Evolutionary conservation across 1,139 yeast genomes (phyloP), one percentile per base, ranked within the genome.

Genomic region (Debaryomyces subglobosus): DNA sequence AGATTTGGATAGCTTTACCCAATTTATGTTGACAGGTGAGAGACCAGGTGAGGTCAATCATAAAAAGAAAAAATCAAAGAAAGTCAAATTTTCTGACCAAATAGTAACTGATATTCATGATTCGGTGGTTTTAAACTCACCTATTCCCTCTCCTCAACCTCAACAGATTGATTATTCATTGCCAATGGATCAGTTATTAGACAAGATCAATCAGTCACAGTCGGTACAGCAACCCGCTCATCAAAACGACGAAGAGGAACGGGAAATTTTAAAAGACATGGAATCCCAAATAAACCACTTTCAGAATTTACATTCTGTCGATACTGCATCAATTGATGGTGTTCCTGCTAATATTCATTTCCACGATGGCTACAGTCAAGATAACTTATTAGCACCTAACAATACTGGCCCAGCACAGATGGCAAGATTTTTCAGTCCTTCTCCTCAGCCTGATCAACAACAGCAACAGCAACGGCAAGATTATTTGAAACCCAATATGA

Each of bases 1-100:
- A 15, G 94, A 87, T 62, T 69, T 87, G 50, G 94, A 87, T 58
- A 80, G 88, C 33, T 87, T 87, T 60, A 85, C 94, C 1, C 86
- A 85, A 54, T 82, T 87, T 60, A 72, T 87, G 61, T 68, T 87
- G 49, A 87, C 95, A 0, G 95, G 95, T 1, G 82, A 85, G 57
- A 69, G 86, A 42, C 88, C 88, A 12, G 74, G 68, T 29, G 79
- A 72, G 7, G 57, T 60, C 12, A 72, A 59, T 41, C 65, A 59
- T 53, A 67, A 60, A 52, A 61, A 63, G 39, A 62, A 62, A 57
- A 69, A 62, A 60, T 62, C 67, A 53, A 65, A 72, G 61, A 76
- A 75, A 45, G 94, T 87, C 43, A 84, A 86, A 59, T 87, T 87
- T 58, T 81, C 88, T 10, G 92, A 86, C 57, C 82, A 85, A 53